Evolutionary conservation across 805 yeast species (phyloP).

Genomic region (Cyberlindnera mississippiensis): DNA sequence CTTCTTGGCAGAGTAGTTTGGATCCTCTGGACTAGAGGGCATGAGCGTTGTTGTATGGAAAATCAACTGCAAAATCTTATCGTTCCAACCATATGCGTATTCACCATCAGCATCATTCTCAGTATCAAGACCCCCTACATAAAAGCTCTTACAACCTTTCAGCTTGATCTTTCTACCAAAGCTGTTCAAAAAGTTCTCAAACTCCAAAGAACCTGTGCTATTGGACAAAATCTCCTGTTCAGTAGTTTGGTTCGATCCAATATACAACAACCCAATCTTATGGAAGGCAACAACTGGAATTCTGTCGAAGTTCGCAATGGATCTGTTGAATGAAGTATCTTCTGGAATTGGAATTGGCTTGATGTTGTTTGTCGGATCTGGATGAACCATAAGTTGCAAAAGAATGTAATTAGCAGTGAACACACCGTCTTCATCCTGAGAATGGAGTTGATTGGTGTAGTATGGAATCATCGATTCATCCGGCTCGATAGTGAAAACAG

Average conservation of each 20-base stretch:
- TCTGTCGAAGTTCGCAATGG: conserved; percentile 62
- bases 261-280: conserved; percentile 74
- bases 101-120: conserved; percentile 71
- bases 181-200: conserved; percentile 52
- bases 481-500: conserved; percentile 41
- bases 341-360: conserved; percentile 53
- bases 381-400: conserved; percentile 46
- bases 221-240: conserved; percentile 68
- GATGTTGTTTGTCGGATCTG: conserved; percentile 30
- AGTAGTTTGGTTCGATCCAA: conserved; percentile 59
- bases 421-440: conserved; percentile 20
- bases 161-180: conserved; percentile 62
- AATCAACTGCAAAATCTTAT: conserved; percentile 64
- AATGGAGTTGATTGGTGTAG: conserved; percentile 24
- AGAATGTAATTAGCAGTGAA: conserved; percentile 45
- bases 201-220: conserved; percentile 56
- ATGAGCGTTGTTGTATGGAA: conserved; percentile 81
- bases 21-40: conserved; percentile 51
- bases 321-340: conserved; percentile 41
- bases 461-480: conserved; percentile 37
- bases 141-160: conserved; percentile 47
- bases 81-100: conserved; percentile 68
- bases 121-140: conserved; percentile 78
- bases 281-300: conserved; percentile 76
- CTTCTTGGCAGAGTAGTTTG: conserved; percentile 53